Evolutionary conservation across 2,329 filamentous ascomycete species (phyloP).

Genomic region (Fusarium fracticaudum): DNA sequence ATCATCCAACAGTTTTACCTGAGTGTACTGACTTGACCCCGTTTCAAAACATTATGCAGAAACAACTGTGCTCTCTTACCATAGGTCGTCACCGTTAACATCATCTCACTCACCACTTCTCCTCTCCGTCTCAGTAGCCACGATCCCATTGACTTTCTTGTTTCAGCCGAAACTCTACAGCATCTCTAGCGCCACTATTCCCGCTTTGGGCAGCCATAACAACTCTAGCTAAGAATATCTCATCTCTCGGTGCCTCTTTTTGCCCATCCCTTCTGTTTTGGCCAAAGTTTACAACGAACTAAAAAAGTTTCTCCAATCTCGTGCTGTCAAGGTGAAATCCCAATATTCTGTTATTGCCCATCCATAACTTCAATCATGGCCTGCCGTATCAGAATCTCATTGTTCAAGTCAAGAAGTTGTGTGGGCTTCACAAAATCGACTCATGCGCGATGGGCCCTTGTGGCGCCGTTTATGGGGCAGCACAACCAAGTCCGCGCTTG

Average conservation of each 20-base stretch:
- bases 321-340: neutral
- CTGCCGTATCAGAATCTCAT: conserved; percentile 1
- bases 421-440: conserved; percentile 35
- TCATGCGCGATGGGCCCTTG: conserved; percentile 32
- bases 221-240: neutral
- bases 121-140: neutral
- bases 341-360: neutral
- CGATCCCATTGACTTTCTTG: neutral
- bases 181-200: neutral
- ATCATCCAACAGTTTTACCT: neutral
- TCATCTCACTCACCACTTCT: neutral
- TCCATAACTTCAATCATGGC: neutral
- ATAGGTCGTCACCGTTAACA: conserved; percentile 12
- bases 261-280: conserved; percentile 19
- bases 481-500: neutral
- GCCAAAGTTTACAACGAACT: neutral
- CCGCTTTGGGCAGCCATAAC: conserved; percentile 23
- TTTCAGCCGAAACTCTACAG: conserved; percentile 7
- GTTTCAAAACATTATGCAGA: conserved; percentile 6
- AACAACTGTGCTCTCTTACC: neutral
- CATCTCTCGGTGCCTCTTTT: neutral
- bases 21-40: neutral
- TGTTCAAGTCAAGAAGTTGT: neutral
- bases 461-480: conserved; percentile 33
- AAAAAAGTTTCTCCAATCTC: conserved; percentile 11